These are phyloP conservation scores for Castanea sativa DNA, from an alignment of 306 rosid genomes.

Conservation along the genomic window DNA sequence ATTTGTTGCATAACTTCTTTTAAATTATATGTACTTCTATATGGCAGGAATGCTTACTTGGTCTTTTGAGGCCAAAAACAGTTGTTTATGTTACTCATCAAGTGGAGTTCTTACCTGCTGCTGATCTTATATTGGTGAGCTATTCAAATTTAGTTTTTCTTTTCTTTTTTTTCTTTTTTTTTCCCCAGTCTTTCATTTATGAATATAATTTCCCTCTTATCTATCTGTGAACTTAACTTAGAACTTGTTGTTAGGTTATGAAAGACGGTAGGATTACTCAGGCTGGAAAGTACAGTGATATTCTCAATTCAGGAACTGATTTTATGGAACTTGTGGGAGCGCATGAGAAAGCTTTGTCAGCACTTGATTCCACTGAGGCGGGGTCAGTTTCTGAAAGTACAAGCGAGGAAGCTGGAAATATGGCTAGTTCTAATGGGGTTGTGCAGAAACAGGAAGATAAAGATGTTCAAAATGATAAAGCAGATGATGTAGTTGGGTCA, in stretches of 20 bases:
- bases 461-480: no score
- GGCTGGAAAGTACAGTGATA: no score
- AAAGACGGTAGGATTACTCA: conserved; percentile 68
- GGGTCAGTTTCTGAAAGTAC: conserved; percentile 20
- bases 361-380: conserved; percentile 41
- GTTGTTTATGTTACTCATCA: no score
- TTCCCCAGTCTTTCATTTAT: neutral
- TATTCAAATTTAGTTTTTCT: neutral
- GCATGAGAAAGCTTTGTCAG: conserved; percentile 2
- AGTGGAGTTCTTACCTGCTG: no score
- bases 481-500: no score
- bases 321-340: no score
- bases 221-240: neutral
- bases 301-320: no score
- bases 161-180: neutral
- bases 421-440: neutral
- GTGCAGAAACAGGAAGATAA: no score
- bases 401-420: conserved; percentile 22
- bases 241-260: conserved; percentile 54
- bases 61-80: conserved; percentile 35
- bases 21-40: neutral
- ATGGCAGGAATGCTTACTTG: conserved; percentile 75
- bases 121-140: no score
- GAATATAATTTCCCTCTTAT: neutral
- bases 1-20: neutral